Conservation (phyloP, 345 rosid genomes). For the Clarkia xantiana region DNA sequence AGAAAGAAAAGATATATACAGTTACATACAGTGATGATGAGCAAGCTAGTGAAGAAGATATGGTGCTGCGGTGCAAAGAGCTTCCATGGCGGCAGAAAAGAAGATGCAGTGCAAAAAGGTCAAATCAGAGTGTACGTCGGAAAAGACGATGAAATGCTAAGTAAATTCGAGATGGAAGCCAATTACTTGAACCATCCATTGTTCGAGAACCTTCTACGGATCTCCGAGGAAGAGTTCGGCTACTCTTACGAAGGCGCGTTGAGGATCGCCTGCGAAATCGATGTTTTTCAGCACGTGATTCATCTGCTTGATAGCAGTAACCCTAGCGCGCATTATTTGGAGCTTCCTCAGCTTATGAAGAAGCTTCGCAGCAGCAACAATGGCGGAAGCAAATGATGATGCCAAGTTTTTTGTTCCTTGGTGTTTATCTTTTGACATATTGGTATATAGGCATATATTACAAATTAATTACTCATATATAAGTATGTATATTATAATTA, state of each 20-base stretch:
- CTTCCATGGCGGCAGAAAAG: conserved; percentile 1
- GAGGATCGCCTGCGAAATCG: conserved; percentile 35
- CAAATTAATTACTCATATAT: no score
- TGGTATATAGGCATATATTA: no score
- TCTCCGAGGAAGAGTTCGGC: conserved; percentile 35
- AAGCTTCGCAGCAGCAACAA: conserved; percentile 5
- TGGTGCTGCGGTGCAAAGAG: conserved; percentile 28
- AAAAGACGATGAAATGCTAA: conserved; percentile 9
- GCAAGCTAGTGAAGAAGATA: conserved; percentile 28
- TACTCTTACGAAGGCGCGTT: conserved; percentile 37
- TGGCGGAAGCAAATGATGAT: background rate
- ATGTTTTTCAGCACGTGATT: conserved; percentile 26
- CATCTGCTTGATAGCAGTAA: conserved; percentile 26
- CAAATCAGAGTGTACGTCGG: conserved; percentile 29
- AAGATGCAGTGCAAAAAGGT: conserved; percentile 16
- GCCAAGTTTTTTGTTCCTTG: no score
- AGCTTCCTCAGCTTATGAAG: conserved; percentile 22
- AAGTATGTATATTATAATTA: no score
- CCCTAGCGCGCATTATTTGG: conserved; percentile 23
- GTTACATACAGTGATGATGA: no score
- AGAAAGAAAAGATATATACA: no score
- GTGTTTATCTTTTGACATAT: no score
- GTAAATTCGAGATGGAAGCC: conserved; percentile 35
- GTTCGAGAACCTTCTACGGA: conserved; percentile 26
- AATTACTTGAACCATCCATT: conserved; percentile 40